phyloP scores from a whole-genome alignment of 2,329 filamentous ascomycete genomes.

The Neophaeococcomyces aloes region DNA sequence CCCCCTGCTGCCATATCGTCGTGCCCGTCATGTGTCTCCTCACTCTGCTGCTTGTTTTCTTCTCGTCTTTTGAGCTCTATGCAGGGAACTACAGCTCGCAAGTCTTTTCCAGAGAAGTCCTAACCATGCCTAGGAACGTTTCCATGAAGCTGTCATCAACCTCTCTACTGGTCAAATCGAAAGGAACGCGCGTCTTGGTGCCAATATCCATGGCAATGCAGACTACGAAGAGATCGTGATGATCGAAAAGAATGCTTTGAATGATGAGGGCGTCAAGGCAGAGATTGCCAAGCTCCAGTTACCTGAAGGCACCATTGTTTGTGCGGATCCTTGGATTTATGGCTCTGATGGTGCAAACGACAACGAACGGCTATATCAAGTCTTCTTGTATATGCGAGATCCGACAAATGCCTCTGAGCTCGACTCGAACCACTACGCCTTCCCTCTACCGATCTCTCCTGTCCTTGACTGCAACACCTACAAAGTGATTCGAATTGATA shows the following conservation, averaged over 20 bases:
- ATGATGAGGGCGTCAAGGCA: slow-evolving; percentile 46
- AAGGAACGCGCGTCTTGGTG: slow-evolving; percentile 40
- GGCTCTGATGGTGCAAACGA: slow-evolving; percentile 45
- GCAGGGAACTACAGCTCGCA: too few relatives aligned
- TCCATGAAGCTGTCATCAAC: slow-evolving; percentile 47
- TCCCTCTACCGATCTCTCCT: slow-evolving; percentile 56
- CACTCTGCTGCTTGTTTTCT: too few relatives aligned
- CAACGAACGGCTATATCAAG: slow-evolving; percentile 47
- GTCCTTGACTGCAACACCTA: slow-evolving; percentile 53
- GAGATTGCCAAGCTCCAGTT: slow-evolving; percentile 51
- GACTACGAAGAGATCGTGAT: slow-evolving; percentile 51
- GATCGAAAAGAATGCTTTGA: slow-evolving; percentile 47
- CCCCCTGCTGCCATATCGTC: too few relatives aligned
- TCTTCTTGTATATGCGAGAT: slow-evolving; percentile 57
- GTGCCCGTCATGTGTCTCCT: too few relatives aligned
- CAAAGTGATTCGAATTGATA: slow-evolving; percentile 59
- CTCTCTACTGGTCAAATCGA: slow-evolving; percentile 39
- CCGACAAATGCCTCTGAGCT: slow-evolving; percentile 47
- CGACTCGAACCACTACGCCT: slow-evolving; percentile 60
- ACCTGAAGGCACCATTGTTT: slow-evolving; percentile 46
- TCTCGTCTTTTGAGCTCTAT: too few relatives aligned
- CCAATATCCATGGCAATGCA: slow-evolving; percentile 44
- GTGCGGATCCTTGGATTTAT: slow-evolving; percentile 62
- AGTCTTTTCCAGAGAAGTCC: slow-evolving; percentile 1
- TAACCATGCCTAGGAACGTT: slow-evolving; percentile 34